Percentiles rank a stretch among this genome's conserved stretches.
Evolutionary conservation across 352 stramenopile genomes (phyloP).

Genomic region (Phytophthora sp.): DNA sequence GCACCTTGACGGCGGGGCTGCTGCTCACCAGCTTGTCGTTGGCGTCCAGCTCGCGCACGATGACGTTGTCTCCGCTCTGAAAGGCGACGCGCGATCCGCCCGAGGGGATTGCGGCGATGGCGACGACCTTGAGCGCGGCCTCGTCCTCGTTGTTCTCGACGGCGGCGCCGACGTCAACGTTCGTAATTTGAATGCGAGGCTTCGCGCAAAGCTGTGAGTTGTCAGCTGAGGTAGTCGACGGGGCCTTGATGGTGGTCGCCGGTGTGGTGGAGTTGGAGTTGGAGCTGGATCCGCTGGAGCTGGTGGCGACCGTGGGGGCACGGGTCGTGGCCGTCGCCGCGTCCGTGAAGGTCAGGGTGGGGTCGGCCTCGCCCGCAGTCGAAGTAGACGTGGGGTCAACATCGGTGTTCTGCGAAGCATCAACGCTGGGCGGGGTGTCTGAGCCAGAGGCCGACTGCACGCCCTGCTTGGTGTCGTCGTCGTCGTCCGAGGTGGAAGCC

Average conservation of each 20-base stretch:
- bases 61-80: constrained; percentile 52
- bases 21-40: constrained; percentile 53
- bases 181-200: constrained; percentile 42
- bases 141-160: constrained; percentile 58
- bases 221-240: neutral
- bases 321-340: constrained; percentile 2
- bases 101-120: constrained; percentile 47
- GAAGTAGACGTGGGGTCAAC: neutral
- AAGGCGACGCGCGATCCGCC: constrained; percentile 57
- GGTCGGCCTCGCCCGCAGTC: constrained; percentile 8
- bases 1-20: constrained; percentile 40
- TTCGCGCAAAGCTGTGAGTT: constrained; percentile 50
- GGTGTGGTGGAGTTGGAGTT: constrained; percentile 11
- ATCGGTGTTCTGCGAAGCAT: constrained; percentile 8
- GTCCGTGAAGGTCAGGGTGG: constrained; percentile 3
- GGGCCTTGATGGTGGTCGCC: constrained; percentile 3
- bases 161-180: constrained; percentile 44
- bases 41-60: constrained; percentile 55
- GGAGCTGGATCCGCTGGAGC: constrained; percentile 8
- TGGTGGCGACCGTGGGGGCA: neutral
- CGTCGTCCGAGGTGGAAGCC: neutral
- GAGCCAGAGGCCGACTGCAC: neutral
- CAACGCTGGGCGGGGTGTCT: constrained; percentile 8
- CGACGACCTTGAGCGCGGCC: constrained; percentile 51
- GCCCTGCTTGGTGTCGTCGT: neutral